Base-by-base conservation (phyloP, 768 basidiomycete species). In the Tricholoma hemisulphureum region DNA sequence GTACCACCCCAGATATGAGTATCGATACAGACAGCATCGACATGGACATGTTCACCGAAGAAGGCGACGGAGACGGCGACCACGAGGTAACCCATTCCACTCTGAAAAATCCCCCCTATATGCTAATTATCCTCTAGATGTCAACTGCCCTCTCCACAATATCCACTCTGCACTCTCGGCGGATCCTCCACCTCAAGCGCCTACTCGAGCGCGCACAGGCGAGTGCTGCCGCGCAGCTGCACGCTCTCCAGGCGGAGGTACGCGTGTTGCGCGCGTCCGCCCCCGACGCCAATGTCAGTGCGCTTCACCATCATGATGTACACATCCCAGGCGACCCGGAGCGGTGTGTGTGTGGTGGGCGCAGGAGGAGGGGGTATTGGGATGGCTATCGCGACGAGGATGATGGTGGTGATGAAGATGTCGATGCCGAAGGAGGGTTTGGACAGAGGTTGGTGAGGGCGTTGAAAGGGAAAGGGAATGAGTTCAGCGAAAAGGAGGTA, bases 231-330 rank as follows among this genome's bases (percentile, higher is more conserved):
- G 87, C 91, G 1, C 93, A 94, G 65, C 75, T 93, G 2, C 91
- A 94, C 65, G 91, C 93, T 0, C 75, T 95, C 1, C 91, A 93
- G 71, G 91, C 91, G 2, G 90, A 94, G 66, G 76, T 92, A 3
- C 78, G 84, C 11, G 75, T 90, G 24, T 75, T 93, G 28, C 83
- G 88, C n/a, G n/a, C n/a, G 41, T 72, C 75, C 11, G 79, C 72
- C 59, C 58, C 71, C 35, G 64, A 61, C 14, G 59, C 64, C 37
- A 60, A 51, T 59, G 52, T 45, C 62, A 64, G 57, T 58, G 59
- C 13, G n/a, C 58, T 55, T 21, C 60, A 68, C n/a, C 51, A 59
- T 10, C 58, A 68, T 16, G 65, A 65, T 13, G n/a, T n/a, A n/a
- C 48, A 66, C 7, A 58, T 67, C 4, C 55, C 66, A 8, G 66